Conservation (phyloP, 331 rosid genomes). For the Pyracantha coccinea region DNA sequence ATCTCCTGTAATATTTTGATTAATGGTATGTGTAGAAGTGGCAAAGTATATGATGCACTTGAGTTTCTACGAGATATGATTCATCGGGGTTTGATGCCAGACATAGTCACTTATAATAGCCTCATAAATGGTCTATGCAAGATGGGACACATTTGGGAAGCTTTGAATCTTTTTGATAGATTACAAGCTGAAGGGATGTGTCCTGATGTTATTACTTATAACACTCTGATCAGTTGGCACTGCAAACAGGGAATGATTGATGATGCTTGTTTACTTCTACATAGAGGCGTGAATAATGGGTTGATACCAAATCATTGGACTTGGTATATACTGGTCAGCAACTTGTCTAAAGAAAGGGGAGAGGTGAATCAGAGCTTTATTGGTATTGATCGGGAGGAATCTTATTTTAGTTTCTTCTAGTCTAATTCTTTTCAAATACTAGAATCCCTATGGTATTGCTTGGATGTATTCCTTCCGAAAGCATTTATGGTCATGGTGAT, state of each 20-base stretch:
- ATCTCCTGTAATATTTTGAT: slow-evolving; percentile 72
- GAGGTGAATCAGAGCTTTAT: slow-evolving; percentile 11
- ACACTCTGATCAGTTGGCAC: slow-evolving; percentile 61
- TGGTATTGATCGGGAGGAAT: background rate
- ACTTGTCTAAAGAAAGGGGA: slow-evolving; percentile 30
- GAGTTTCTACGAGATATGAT: slow-evolving; percentile 68
- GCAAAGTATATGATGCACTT: slow-evolving; percentile 60
- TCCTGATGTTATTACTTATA: slow-evolving; percentile 76
- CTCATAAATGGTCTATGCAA: slow-evolving; percentile 86
- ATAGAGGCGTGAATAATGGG: slow-evolving; percentile 60
- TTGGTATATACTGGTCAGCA: slow-evolving; percentile 61
- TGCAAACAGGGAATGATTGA: slow-evolving; percentile 53
- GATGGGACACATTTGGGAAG: slow-evolving; percentile 48
- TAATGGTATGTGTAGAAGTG: slow-evolving; percentile 58
- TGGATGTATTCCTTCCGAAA: background rate
- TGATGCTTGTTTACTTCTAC: slow-evolving; percentile 61
- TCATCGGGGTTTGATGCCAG: slow-evolving; percentile 60
- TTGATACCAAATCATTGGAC: slow-evolving; percentile 64
- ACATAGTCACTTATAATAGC: slow-evolving; percentile 80
- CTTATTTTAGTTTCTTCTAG: background rate
- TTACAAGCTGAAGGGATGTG: slow-evolving; percentile 58
- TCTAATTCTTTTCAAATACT: background rate
- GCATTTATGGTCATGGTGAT: background rate
- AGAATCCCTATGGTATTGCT: background rate
- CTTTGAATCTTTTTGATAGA: slow-evolving; percentile 58